Evolutionary conservation across 352 stramenopile species (phyloP).

Genomic region (Pythium chondricola): DNA sequence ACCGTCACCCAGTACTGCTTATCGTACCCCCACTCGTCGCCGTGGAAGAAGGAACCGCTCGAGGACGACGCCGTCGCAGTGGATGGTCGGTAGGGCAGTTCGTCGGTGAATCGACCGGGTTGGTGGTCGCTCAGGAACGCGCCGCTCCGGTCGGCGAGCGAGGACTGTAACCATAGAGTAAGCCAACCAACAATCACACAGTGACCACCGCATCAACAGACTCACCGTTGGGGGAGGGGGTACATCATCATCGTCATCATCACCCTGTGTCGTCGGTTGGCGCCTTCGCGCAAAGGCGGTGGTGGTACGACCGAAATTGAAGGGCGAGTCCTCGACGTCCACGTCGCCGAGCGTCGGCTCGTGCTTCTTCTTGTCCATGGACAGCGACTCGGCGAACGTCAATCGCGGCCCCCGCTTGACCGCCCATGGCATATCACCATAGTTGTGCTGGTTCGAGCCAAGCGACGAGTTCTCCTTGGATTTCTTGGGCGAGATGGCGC

Average conservation of each 20-base stretch:
- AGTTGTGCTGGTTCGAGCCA: constrained; percentile 16
- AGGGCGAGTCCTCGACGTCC: constrained; percentile 51
- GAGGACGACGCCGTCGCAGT: constrained; percentile 25
- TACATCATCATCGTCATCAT: constrained; percentile 43
- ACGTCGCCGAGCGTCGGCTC: constrained; percentile 26
- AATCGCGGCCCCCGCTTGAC: constrained; percentile 35
- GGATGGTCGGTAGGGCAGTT: constrained; percentile 11
- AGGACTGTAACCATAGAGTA: too few species aligned
- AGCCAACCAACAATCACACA: too few species aligned
- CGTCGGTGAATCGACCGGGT: constrained; percentile 1
- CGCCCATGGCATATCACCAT: constrained; percentile 14
- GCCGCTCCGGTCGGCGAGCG: constrained; percentile 33
- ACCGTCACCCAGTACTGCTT: constrained; percentile 83
- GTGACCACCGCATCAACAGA: too few species aligned
- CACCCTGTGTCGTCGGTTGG: constrained; percentile 26
- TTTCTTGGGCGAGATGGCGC: constrained; percentile 42
- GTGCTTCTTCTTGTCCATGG: constrained; percentile 47
- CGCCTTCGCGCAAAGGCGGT: constrained; percentile 30
- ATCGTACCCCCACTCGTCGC: constrained; percentile 70
- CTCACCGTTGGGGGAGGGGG: constrained; percentile 50
- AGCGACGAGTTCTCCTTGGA: constrained; percentile 44
- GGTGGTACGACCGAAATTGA: constrained; percentile 29
- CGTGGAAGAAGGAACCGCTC: constrained; percentile 45
- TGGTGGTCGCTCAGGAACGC: constrained; percentile 33
- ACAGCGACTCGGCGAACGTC: constrained; percentile 64